Base-by-base conservation (phyloP, 2,329 filamentous ascomycete genomes). In the Biscogniauxia mediterranea region DNA sequence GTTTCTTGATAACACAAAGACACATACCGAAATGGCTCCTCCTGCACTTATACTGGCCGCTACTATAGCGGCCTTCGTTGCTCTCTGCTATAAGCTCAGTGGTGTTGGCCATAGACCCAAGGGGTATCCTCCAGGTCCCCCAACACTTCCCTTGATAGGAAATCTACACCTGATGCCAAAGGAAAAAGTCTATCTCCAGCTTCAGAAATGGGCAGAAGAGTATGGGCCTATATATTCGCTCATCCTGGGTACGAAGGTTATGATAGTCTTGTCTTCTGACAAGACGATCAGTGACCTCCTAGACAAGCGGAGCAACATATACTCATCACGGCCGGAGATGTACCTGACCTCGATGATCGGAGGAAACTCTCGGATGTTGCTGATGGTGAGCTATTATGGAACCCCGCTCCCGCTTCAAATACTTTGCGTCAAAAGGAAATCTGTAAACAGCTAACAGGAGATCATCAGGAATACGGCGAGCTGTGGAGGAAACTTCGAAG, bases 211-310 rank as follows among this genome's bases (percentile, higher is more conserved):
- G 83, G 80, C 82, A 0, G 64, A 78, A 5, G 74, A 83, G 66
- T 85, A 85, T 54, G 79, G 82, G 0, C 80, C 81, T 0, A 68
- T 85, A 0, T 85, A 81, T 67, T 81, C 77, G 0, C 71, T 85
- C 2, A 81, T 83, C 1, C 71, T 84, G 0, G 83, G 83, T 0
- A 79, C 79, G 0, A 76, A 79, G 50, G 72, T 75, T 5, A 70
- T 83, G 64, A 73, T 85, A 17, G 78, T 85, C 0, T 69, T 85
- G 0, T 79, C 75, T 0, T 78, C 76, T 0, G 77, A 79, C 26
- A 62, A 75, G 56, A 77, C 76, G 0, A 76, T 85, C 32, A 83
- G 81, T 56, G 82, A 85, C 6, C 67, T 85, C 3, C 62, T 85
- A 2, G 83, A 85, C 58, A 80, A 81, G 61, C 73, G 78, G 46